phyloP scores from a whole-genome alignment of 805 yeast species.

The Scheffersomyces coipomensis region DNA sequence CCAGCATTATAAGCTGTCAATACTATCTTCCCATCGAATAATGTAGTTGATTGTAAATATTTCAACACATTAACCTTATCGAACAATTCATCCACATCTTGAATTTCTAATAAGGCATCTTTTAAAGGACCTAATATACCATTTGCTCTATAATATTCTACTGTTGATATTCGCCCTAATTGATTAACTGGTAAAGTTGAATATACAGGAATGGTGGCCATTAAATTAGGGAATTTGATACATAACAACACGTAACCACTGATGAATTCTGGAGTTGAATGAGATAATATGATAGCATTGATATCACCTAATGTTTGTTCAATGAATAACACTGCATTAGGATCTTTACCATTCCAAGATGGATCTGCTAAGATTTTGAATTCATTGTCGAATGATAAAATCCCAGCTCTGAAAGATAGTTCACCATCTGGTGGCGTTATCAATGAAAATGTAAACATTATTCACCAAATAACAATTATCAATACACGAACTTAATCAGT shows the following conservation, averaged over 20 bases:
- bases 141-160: constrained; percentile 72
- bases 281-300: constrained; percentile 79
- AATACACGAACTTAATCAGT: too few relatives aligned
- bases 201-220: constrained; percentile 69
- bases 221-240: constrained; percentile 51
- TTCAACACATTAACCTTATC: constrained; percentile 70
- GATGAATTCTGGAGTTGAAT: constrained; percentile 73
- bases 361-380: constrained; percentile 67
- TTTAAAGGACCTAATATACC: constrained; percentile 76
- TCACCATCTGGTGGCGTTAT: constrained; percentile 26
- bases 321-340: constrained; percentile 30
- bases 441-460: constrained; percentile 40
- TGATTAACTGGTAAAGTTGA: constrained; percentile 89
- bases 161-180: constrained; percentile 79
- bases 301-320: constrained; percentile 40
- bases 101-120: constrained; percentile 56
- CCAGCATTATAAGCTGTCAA: constrained; percentile 90
- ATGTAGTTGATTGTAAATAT: constrained; percentile 70
- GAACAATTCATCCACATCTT: constrained; percentile 78
- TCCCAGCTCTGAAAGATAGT: constrained; percentile 41
- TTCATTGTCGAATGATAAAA: constrained; percentile 55
- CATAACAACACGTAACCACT: constrained; percentile 78
- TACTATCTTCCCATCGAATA: constrained; percentile 62
- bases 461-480: too few relatives aligned
- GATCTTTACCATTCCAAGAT: constrained; percentile 61